Base-by-base conservation (phyloP, 495 filamentous ascomycete genomes). In the Xanthoparmelia taractica region DNA sequence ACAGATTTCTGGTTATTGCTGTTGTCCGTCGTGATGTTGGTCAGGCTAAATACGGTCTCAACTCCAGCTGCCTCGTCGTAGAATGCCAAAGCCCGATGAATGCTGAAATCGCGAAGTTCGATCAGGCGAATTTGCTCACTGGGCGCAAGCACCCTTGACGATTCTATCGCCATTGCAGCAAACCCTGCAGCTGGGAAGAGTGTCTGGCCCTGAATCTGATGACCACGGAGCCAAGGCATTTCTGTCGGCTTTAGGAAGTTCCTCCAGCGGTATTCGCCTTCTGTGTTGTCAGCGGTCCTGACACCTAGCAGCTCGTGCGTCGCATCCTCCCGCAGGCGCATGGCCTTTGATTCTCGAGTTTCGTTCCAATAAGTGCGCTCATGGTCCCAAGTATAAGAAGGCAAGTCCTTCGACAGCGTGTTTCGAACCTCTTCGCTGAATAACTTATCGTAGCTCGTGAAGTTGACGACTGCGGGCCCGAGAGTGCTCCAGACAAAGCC, bases 151-250 rank as follows among this genome's bases (percentile, higher is more conserved):
- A 8, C 43, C 38, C 23, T 67, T 27, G 73, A 48, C 4, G 81
- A 78, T 63, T 90, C 86, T 0, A 85, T 57, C 1, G 80, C 83
- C 73, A 83, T 83, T 5, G 78, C 73, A 34, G 84, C 66, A 61
- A 82, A 87, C 0, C 78, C 82, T 10, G 84, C 79, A 58, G 78
- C 82, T n/a, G 87, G 87, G 63, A 85, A 85, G 1, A 90, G 70
- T 1, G 71, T 64, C 59, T 80, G 72, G 0, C 71, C 67, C 37
- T 79, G 74, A 0, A 80, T 47, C n/a, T 68, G 56, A 43, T 82
- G 78, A 61, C 71, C 74, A 1, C 50, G 7, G 0, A 80, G 58
- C 79, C 79, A 82, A 0, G 74, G 66, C 2, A 82, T 69, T 43
- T 78, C 76, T 0, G 60, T 60, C 0, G 66, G 65, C 17, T 68